Evolutionary conservation across 2,329 filamentous ascomycete species (phyloP).

Genomic region (Alternaria angustiovoidea): DNA sequence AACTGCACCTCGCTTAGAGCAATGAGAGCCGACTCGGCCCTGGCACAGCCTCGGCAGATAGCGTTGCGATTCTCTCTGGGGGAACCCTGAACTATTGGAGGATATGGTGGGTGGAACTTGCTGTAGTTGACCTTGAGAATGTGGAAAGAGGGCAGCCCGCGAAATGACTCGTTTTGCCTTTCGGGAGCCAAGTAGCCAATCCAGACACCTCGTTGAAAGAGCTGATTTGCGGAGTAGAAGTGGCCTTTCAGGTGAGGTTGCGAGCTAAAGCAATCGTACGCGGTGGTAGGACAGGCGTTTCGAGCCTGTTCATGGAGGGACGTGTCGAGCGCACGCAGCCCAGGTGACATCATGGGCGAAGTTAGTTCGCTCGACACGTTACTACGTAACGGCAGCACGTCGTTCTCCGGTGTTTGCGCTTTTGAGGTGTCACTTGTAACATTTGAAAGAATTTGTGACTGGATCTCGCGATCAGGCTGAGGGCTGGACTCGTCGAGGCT

Average conservation of each 20-base stretch:
- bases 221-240: constrained; percentile 20
- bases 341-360: constrained; percentile 5
- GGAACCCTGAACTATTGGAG: constrained; percentile 9
- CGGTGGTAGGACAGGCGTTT: neutral
- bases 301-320: neutral
- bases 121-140: constrained; percentile 19
- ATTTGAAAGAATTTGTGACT: neutral
- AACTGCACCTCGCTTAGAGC: constrained; percentile 27
- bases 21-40: constrained; percentile 16
- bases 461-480: neutral
- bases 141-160: constrained; percentile 23
- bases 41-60: constrained; percentile 32
- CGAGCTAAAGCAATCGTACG: constrained; percentile 23
- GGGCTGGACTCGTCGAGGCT: neutral
- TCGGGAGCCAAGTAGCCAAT: constrained; percentile 30
- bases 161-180: constrained; percentile 18
- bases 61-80: constrained; percentile 17
- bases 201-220: constrained; percentile 30
- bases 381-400: neutral
- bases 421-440: neutral
- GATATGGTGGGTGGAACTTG: constrained; percentile 15
- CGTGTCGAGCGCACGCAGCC: neutral
- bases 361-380: constrained; percentile 3
- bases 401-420: neutral
- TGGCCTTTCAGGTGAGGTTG: constrained; percentile 17